phyloP scores from a whole-genome alignment of 2,329 filamentous ascomycete genomes.

The Colletotrichum somersetense region DNA sequence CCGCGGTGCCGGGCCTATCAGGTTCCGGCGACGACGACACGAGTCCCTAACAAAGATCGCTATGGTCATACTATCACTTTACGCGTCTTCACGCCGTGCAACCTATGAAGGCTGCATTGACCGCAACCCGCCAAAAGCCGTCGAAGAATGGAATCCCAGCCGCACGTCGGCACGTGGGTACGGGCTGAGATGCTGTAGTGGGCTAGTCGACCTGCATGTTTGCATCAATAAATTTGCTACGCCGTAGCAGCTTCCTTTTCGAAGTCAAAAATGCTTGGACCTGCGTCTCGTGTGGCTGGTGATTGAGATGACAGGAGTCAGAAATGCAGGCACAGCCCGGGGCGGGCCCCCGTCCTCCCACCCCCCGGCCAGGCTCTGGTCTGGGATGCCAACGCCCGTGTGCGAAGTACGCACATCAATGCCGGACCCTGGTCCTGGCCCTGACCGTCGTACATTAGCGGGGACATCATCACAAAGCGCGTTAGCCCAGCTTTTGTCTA shows the following conservation, averaged over 20 bases:
- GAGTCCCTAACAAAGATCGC: not conserved
- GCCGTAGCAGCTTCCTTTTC: slow-evolving; percentile 17
- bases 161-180: slow-evolving; percentile 9
- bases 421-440: slow-evolving; percentile 3
- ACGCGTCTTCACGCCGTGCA: slow-evolving; percentile 11
- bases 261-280: not conserved
- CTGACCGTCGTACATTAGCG: slow-evolving; percentile 17
- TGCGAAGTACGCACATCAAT: not conserved
- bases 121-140: not conserved
- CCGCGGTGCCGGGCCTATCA: slow-evolving; percentile 37
- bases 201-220: slow-evolving; percentile 26
- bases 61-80: slow-evolving; percentile 21
- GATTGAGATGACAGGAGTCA: slow-evolving; percentile 19
- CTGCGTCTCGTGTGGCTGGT: not conserved
- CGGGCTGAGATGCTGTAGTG: slow-evolving; percentile 35
- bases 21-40: slow-evolving; percentile 1
- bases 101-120: slow-evolving; percentile 1
- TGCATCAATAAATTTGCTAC: slow-evolving; percentile 21
- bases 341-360: not conserved
- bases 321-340: slow-evolving; percentile 17
- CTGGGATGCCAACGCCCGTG: not conserved
- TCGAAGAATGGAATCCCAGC: not conserved
- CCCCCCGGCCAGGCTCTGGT: slow-evolving; percentile 5
- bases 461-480: slow-evolving; percentile 18
- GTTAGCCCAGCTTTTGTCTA: slow-evolving; percentile 26